Base-by-base conservation (phyloP, 164 flowering plant genomes). In the Piper betle region DNA sequence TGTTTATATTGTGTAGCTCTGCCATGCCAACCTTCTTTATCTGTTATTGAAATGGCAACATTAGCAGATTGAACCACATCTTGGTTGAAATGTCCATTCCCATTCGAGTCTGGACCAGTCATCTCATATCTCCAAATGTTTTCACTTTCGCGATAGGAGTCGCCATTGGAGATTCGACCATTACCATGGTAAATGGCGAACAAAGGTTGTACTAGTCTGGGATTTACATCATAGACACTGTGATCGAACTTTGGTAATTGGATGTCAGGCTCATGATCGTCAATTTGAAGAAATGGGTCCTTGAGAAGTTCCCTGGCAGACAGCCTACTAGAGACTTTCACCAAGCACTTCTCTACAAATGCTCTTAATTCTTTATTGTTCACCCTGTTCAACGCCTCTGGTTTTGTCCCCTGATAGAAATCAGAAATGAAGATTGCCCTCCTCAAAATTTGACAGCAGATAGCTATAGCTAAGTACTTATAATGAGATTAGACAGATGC, bases 311-410 rank as follows among this genome's bases (percentile, higher is more conserved):
- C 96, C 69, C 69, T 71, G 1, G 96, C 99, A 0, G 97, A 55
- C 19, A 86, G 83, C 81, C 99, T 81, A 52, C 52, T 56, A 11
- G 95, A 81, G 41, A 77, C 96, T 2, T 87, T 75, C 5, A 81
- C 95, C 66, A 94, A 75, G 77, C 99, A 94, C 68, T 91, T 94
- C 77, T 91, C 97, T 6, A 94, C 78, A 60, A 94, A 94, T 67
- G 68, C 66, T 46, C 93, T 75, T 58, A 94, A 88, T 75, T 91
- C 93, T 18, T 82, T 85, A 71, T 94, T 93, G 69, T 78, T 65
- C 37, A 94, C 91, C 77, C 82, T 84, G 80, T 82, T 81, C 8
- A 91, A 65, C 55, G 93, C 82, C 61, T 85, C 88, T 6, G 99
- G 99, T 57, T 81, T 91, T 66, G 79, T 85, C 33, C 99, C 99